Evolutionary conservation across 352 stramenopile genomes (phyloP).

Genomic region (Globisporangium mamillatum): DNA sequence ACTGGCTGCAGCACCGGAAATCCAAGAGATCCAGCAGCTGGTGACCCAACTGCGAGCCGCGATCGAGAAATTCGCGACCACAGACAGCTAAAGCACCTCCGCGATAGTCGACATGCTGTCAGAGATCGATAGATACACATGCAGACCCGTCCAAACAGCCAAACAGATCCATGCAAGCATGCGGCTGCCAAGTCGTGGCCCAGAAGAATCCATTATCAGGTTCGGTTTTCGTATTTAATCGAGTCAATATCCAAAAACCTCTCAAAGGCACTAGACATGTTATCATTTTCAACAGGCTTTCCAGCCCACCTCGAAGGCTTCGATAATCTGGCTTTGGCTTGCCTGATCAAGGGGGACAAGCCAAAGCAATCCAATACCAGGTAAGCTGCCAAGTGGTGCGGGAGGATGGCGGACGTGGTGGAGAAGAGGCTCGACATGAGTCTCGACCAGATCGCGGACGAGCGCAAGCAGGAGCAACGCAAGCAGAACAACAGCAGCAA

Average conservation of each 20-base stretch:
- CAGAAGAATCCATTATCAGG: not conserved
- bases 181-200: not conserved
- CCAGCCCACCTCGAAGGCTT: not conserved
- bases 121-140: not conserved
- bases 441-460: slow-evolving; percentile 59
- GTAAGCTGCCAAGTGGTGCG: not conserved
- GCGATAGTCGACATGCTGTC: not conserved
- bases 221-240: not conserved
- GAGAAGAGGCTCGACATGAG: slow-evolving; percentile 78
- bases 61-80: slow-evolving; percentile 23
- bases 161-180: not conserved
- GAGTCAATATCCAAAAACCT: not conserved
- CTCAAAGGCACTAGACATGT: not conserved
- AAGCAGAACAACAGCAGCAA: not conserved
- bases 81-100: slow-evolving; percentile 1
- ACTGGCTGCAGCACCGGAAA: slow-evolving; percentile 23
- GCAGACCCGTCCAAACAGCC: not conserved
- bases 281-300: not conserved
- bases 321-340: not conserved
- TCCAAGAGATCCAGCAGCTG: slow-evolving; percentile 41
- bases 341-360: too few relatives aligned
- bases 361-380: not conserved
- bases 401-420: slow-evolving; percentile 28
- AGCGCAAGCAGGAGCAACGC: slow-evolving; percentile 36
- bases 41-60: slow-evolving; percentile 29